Conservation (phyloP, 164 flowering plant species). For the Litsea cubeba region DNA sequence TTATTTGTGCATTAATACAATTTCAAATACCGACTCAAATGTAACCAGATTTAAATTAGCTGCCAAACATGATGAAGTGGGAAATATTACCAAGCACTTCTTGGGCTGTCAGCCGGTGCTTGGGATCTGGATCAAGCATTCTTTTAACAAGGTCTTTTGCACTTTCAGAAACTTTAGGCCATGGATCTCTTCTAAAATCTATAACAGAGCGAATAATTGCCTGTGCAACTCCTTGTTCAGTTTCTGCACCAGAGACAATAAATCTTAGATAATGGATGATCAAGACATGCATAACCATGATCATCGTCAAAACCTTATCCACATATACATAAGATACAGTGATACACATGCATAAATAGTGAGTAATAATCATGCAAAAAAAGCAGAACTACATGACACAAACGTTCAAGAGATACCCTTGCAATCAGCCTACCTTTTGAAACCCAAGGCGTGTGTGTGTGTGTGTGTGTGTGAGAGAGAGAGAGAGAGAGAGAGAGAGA, state of each 20-base stretch:
- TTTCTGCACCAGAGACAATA: constrained; percentile 48
- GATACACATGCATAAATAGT: no score
- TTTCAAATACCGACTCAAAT: no score
- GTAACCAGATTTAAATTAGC: background rate
- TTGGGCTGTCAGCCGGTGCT: constrained; percentile 70
- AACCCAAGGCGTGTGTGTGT: background rate
- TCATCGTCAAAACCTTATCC: no score
- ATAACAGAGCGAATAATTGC: constrained; percentile 81
- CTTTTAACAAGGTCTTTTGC: constrained; percentile 89
- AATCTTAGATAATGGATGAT: background rate
- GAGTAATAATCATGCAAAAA: no score
- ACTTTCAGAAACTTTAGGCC: constrained; percentile 91
- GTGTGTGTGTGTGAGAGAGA: no score
- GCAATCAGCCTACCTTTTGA: background rate
- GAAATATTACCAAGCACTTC: constrained; percentile 64
- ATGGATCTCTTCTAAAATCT: constrained; percentile 88
- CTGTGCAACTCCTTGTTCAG: constrained; percentile 96
- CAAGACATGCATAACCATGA: no score
- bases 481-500: background rate
- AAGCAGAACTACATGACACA: background rate
- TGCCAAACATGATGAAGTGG: background rate
- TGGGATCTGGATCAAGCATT: constrained; percentile 93
- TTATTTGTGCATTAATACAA: no score
- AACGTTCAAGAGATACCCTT: background rate
- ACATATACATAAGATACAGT: no score